phyloP scores from a whole-genome alignment of 176 grass and related monocot species.

The Raddia guianensis region DNA sequence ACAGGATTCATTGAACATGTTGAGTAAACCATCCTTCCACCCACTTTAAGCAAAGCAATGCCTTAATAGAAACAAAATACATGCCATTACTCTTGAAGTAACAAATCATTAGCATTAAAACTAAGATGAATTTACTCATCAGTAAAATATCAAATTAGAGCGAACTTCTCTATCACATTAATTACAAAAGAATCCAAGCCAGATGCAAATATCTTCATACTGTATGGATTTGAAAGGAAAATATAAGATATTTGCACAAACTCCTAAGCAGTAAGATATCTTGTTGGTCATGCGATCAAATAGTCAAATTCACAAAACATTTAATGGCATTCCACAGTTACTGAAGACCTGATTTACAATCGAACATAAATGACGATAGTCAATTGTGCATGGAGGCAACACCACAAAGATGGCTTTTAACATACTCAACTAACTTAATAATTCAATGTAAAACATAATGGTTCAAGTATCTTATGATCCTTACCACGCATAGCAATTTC shows the following conservation, averaged over 20 bases:
- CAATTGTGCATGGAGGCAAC: slow-evolving; percentile 23
- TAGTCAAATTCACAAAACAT: slow-evolving; percentile 35
- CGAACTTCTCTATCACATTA: slow-evolving; percentile 10
- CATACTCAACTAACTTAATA: slow-evolving; percentile 31
- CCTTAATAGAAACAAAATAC: slow-evolving; percentile 55
- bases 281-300: not conserved
- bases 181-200: slow-evolving; percentile 13
- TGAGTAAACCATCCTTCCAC: slow-evolving; percentile 94
- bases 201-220: slow-evolving; percentile 6
- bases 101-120: slow-evolving; percentile 18
- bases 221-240: not conserved
- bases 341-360: slow-evolving; percentile 4
- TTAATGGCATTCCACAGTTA: not conserved
- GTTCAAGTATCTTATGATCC: slow-evolving; percentile 26
- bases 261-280: slow-evolving; percentile 18
- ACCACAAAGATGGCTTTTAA: slow-evolving; percentile 8
- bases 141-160: slow-evolving; percentile 10
- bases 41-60: slow-evolving; percentile 82
- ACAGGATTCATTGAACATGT: slow-evolving; percentile 98
- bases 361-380: not conserved
- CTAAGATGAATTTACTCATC: slow-evolving; percentile 5
- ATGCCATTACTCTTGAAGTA: not conserved
- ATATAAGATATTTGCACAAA: slow-evolving; percentile 24
- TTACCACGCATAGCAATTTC: slow-evolving; percentile 97
- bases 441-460: slow-evolving; percentile 20